phyloP scores from a whole-genome alignment of 345 rosid species.

The Pistacia atlantica region DNA sequence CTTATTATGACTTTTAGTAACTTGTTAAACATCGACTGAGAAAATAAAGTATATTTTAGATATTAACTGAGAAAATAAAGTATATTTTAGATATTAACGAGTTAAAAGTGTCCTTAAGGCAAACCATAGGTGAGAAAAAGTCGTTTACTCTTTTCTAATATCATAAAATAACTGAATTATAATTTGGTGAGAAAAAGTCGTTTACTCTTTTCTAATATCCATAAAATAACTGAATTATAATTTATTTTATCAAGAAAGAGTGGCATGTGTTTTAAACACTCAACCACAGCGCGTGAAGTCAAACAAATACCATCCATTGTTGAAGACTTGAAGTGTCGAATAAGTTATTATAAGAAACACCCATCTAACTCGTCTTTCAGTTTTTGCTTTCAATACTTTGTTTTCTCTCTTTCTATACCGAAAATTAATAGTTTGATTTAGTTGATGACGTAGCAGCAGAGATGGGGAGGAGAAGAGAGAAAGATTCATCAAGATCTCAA shows the following conservation, averaged over 20 bases:
- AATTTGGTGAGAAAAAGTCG: too few species aligned
- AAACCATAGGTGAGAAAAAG: too few species aligned
- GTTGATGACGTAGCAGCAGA: slow-evolving; percentile 17
- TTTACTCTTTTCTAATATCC: too few species aligned
- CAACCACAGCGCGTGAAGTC: slow-evolving; percentile 20
- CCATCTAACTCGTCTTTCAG: not conserved
- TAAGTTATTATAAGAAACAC: not conserved
- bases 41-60: too few species aligned
- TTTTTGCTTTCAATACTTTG: not conserved
- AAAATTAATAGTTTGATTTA: not conserved
- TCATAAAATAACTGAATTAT: too few species aligned
- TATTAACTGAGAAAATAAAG: too few species aligned
- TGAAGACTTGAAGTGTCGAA: not conserved
- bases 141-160: too few species aligned
- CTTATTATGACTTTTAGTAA: too few species aligned
- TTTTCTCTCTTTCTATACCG: not conserved
- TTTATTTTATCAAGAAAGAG: not conserved
- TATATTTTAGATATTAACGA: too few species aligned
- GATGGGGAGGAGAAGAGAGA: slow-evolving; percentile 46
- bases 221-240: too few species aligned
- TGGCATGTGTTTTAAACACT: slow-evolving; percentile 2
- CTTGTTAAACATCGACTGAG: too few species aligned
- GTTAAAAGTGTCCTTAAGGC: too few species aligned
- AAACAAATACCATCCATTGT: not conserved
- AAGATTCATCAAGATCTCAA: slow-evolving; percentile 40